phyloP scores from a whole-genome alignment of 2,329 filamentous ascomycete genomes.

The Chrysoporthe deuterocubensis region DNA sequence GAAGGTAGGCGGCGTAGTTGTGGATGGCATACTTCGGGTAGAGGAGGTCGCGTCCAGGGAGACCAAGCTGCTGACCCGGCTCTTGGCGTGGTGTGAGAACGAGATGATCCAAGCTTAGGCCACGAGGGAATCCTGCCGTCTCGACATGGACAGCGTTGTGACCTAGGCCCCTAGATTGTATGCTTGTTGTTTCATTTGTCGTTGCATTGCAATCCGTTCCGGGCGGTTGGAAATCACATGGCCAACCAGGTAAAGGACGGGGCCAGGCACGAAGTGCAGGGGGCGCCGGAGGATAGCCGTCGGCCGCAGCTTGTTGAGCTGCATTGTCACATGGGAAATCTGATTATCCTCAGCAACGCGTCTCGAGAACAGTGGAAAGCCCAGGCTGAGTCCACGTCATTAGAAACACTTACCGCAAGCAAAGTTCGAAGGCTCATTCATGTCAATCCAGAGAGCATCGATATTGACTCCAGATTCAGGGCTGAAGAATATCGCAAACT shows the following conservation, averaged over 20 bases:
- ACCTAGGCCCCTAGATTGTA: conserved; percentile 15
- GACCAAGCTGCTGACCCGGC: conserved; percentile 53
- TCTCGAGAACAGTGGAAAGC: background rate
- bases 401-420: conserved; percentile 41
- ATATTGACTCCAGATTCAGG: conserved; percentile 70
- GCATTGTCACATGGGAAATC: conserved; percentile 59
- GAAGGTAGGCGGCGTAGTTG: conserved; percentile 58
- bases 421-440: conserved; percentile 59
- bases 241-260: conserved; percentile 70
- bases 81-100: conserved; percentile 31
- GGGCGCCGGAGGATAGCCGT: conserved; percentile 61
- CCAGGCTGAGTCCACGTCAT: background rate
- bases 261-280: conserved; percentile 67
- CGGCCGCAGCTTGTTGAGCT: conserved; percentile 36
- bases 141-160: background rate
- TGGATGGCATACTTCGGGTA: conserved; percentile 68
- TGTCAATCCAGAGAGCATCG: conserved; percentile 78
- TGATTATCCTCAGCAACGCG: background rate
- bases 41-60: conserved; percentile 66
- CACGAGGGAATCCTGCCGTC: background rate
- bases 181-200: conserved; percentile 15
- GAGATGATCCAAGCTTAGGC: conserved; percentile 23
- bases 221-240: conserved; percentile 67
- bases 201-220: conserved; percentile 42
- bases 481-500: conserved; percentile 70